Conservation (phyloP, 306 rosid genomes). For the Gynostemma pentaphyllum region DNA sequence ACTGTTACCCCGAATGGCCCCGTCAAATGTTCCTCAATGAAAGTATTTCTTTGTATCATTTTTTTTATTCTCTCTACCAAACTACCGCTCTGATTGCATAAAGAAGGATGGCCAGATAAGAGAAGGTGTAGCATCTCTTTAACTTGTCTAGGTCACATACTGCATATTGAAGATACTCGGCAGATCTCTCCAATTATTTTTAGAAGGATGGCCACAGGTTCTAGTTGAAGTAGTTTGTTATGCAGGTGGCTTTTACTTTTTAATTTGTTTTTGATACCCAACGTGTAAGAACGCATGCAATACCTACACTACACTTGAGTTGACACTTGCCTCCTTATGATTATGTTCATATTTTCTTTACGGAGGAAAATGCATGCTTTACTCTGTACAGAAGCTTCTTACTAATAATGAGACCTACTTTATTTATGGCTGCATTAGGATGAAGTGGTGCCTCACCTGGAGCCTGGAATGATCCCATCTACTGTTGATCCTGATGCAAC, state of each 20-base stretch:
- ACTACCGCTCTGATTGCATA: too few species aligned
- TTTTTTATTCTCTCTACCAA: too few species aligned
- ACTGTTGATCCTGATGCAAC: constrained; percentile 94
- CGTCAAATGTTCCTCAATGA: too few species aligned
- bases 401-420: constrained; percentile 10
- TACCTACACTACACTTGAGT: background rate
- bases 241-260: background rate
- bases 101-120: too few species aligned
- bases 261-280: background rate
- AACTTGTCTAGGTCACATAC: too few species aligned
- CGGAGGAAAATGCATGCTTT: background rate
- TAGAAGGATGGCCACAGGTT: too few species aligned
- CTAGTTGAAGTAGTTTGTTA: background rate
- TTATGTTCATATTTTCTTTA: background rate
- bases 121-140: too few species aligned
- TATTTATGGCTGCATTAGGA: constrained; percentile 54
- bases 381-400: background rate
- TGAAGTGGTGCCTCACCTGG: constrained; percentile 96
- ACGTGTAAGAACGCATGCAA: background rate
- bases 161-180: too few species aligned
- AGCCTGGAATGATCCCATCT: constrained; percentile 96
- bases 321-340: background rate
- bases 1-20: too few species aligned
- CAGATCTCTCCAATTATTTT: too few species aligned
- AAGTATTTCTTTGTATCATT: too few species aligned